phyloP scores from a whole-genome alignment of 352 stramenopile species.

The Phytopythium vexans region DNA sequence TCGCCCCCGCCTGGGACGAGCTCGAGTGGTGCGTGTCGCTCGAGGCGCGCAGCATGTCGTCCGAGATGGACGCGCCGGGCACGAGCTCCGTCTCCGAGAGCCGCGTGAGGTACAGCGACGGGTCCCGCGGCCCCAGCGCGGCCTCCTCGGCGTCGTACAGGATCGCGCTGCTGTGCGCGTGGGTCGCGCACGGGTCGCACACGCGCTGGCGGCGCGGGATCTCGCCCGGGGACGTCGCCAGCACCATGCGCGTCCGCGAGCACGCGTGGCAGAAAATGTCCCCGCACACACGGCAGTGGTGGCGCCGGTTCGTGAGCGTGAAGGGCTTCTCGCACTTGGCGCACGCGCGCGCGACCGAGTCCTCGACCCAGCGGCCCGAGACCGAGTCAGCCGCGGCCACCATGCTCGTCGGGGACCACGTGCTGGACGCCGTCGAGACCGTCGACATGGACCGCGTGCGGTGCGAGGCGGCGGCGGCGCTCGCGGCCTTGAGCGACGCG shows the following conservation, averaged over 20 bases:
- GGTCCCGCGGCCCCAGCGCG: conserved; percentile 12
- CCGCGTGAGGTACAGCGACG: conserved; percentile 23
- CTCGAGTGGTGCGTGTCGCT: neutral
- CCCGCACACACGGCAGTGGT: conserved; percentile 82
- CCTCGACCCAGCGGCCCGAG: conserved; percentile 68
- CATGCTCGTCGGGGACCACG: conserved; percentile 52
- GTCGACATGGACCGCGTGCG: conserved; percentile 56
- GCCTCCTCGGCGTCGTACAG: conserved; percentile 54
- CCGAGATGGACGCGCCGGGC: conserved; percentile 16
- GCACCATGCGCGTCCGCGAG: conserved; percentile 75
- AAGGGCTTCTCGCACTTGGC: conserved; percentile 68
- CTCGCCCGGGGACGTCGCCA: conserved; percentile 62
- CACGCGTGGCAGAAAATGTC: conserved; percentile 83
- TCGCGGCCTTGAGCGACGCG: conserved; percentile 17
- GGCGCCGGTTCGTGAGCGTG: conserved; percentile 70
- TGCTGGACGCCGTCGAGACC: conserved; percentile 65
- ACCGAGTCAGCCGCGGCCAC: conserved; percentile 48
- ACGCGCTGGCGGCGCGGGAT: conserved; percentile 71
- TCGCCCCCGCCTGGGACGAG: conserved; percentile 5
- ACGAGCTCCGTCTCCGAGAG: conserved; percentile 30
- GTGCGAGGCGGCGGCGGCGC: neutral
- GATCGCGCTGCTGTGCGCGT: conserved; percentile 62
- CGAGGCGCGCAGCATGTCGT: conserved; percentile 15
- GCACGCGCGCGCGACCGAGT: conserved; percentile 47
- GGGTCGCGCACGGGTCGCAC: conserved; percentile 59